Conservation (phyloP, 495 filamentous ascomycete species). For the Usnea hakonensis region DNA sequence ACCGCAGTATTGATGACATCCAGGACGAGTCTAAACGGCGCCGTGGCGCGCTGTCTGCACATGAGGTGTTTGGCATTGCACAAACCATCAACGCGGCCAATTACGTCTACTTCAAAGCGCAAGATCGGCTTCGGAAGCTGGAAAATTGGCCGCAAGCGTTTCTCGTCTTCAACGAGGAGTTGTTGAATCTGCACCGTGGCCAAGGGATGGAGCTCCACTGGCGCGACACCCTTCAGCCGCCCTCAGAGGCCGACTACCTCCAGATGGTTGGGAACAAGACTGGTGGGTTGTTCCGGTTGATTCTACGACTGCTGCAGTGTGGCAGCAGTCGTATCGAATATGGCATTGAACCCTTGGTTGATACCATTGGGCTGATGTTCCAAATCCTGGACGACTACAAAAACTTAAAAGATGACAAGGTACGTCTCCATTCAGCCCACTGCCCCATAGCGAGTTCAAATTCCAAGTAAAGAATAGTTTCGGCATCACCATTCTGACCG, state of each 20-base stretch:
- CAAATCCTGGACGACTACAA: constrained; percentile 14
- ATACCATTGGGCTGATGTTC: constrained; percentile 10
- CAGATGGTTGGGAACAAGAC: constrained; percentile 14
- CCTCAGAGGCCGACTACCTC: constrained; percentile 12
- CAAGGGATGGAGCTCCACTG: constrained; percentile 6
- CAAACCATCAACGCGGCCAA: constrained; percentile 50
- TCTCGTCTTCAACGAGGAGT: background rate
- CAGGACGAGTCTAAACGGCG: constrained; percentile 35
- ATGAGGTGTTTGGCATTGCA: constrained; percentile 30
- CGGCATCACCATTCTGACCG: background rate
- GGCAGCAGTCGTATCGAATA: background rate
- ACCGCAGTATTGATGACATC: constrained; percentile 34
- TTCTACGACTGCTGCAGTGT: constrained; percentile 6
- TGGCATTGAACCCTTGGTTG: constrained; percentile 1
- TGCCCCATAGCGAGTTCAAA: no score
- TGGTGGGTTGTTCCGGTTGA: constrained; percentile 14
- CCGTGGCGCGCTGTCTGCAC: constrained; percentile 32
- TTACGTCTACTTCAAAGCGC: constrained; percentile 37
- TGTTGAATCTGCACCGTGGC: background rate
- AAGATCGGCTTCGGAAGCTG: background rate
- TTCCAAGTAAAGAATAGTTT: background rate
- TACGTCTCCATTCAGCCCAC: no score
- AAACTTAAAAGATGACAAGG: constrained; percentile 11
- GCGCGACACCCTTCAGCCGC: constrained; percentile 10
- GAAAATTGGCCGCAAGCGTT: background rate